Conservation (phyloP, 1,284 basidiomycete species). For the Rhodotorula sp. region DNA sequence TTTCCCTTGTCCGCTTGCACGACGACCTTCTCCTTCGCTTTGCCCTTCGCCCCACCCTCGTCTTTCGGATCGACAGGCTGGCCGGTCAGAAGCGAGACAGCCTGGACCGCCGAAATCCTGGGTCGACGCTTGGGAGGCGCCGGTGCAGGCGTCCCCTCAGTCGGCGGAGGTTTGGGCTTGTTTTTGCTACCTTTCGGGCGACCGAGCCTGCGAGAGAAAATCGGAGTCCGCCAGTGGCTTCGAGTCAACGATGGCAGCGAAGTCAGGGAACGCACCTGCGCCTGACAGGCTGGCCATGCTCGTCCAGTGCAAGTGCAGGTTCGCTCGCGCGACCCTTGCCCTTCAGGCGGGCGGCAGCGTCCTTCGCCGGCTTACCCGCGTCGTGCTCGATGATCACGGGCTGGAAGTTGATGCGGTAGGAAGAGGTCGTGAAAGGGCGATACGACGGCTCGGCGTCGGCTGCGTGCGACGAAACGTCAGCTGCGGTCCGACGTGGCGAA, state of each 20-base stretch:
- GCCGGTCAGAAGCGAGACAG: too few relatives aligned
- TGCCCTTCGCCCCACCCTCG: background rate
- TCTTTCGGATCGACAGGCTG: background rate
- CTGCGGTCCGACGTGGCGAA: too few relatives aligned
- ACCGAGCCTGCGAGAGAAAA: background rate
- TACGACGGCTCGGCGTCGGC: conserved; percentile 1
- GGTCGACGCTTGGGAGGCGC: background rate
- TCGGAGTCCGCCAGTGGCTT: too few relatives aligned
- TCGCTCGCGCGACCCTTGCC: background rate
- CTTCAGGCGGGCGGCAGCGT: background rate
- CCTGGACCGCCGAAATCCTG: too few relatives aligned
- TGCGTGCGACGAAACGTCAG: background rate
- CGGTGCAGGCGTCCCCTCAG: background rate
- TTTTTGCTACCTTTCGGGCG: conserved; percentile 15
- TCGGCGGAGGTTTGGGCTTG: conserved; percentile 4
- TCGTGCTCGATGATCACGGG: conserved; percentile 18
- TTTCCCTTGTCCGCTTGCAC: background rate
- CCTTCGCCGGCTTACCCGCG: background rate
- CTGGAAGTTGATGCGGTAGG: conserved; percentile 27
- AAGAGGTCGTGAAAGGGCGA: conserved; percentile 17
- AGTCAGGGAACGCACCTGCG: background rate
- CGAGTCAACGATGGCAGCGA: background rate
- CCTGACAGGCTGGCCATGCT: background rate
- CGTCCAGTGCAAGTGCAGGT: background rate
- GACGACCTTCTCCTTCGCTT: background rate